Percentiles rank a stretch among this genome's conserved stretches.
Conservation (phyloP, 768 basidiomycete genomes). For the Russula lepida region DNA sequence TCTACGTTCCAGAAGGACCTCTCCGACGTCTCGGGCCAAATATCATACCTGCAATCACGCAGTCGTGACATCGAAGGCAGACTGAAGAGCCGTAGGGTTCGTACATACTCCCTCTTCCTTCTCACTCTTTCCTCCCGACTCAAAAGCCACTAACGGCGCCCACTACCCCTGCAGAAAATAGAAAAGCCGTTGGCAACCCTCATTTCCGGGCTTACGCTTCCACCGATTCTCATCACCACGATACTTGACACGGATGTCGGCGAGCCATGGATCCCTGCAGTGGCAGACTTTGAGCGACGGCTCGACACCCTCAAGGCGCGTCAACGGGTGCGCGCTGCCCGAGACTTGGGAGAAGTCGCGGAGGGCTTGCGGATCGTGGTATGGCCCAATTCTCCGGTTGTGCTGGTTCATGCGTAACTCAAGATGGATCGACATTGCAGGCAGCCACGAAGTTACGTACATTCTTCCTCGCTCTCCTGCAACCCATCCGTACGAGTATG, state of each 20-base stretch:
- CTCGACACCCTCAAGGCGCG: constrained; percentile 62
- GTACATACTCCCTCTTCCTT: constrained; percentile 24
- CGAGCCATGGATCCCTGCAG: constrained; percentile 80
- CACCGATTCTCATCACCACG: constrained; percentile 65
- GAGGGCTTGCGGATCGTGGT: constrained; percentile 89
- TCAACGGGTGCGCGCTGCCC: constrained; percentile 77
- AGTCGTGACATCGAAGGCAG: constrained; percentile 87
- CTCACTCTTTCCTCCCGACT: not conserved
- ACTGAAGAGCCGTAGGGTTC: constrained; percentile 75
- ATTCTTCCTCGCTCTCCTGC: constrained; percentile 78
- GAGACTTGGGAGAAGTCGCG: constrained; percentile 71
- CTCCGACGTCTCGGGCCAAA: constrained; percentile 91
- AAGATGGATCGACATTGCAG: constrained; percentile 32
- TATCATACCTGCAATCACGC: constrained; percentile 84
- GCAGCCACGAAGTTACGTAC: constrained; percentile 81
- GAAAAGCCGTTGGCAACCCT: constrained; percentile 80
- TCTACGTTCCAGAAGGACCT: constrained; percentile 94
- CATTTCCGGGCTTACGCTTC: constrained; percentile 70
- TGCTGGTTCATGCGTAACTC: not conserved
- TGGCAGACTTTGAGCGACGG: constrained; percentile 72
- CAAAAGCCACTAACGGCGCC: not conserved
- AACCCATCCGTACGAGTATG: constrained; percentile 73
- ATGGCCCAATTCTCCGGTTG: constrained; percentile 25
- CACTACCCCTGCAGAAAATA: constrained; percentile 51
- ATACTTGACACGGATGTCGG: constrained; percentile 81